These are phyloP conservation scores for Apiospora kogelbergensis DNA, from an alignment of 2,329 filamentous ascomycete species.

Conservation along the genomic window DNA sequence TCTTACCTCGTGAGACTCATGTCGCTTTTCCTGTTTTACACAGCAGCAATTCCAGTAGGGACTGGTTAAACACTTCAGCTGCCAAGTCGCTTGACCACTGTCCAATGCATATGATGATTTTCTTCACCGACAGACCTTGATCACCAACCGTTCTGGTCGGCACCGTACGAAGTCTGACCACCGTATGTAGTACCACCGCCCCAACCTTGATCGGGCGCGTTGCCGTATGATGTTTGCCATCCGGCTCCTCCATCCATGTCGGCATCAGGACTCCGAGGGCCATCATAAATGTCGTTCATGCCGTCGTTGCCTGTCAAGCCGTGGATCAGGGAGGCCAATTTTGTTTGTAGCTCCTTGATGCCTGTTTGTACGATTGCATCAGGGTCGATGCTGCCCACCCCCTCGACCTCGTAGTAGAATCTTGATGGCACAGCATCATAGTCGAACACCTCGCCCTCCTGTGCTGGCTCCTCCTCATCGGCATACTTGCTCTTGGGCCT, in stretches of 20 bases:
- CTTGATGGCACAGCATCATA: conserved; percentile 80
- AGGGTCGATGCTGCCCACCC: conserved; percentile 82
- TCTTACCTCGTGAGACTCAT: background rate
- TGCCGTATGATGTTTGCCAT: conserved; percentile 63
- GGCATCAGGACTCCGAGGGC: conserved; percentile 65
- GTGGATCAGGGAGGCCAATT: conserved; percentile 78
- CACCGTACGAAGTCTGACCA: conserved; percentile 48
- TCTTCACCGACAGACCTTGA: background rate
- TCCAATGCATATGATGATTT: background rate
- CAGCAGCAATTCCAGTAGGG: background rate
- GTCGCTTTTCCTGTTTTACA: background rate
- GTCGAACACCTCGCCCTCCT: conserved; percentile 85
- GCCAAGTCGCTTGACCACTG: background rate
- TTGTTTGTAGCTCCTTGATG: conserved; percentile 85
- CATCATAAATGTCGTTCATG: conserved; percentile 61
- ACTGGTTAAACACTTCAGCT: background rate
- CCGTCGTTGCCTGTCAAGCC: conserved; percentile 55
- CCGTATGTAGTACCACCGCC: conserved; percentile 50
- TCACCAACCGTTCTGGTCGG: conserved; percentile 36
- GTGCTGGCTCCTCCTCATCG: conserved; percentile 74
- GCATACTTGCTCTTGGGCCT: conserved; percentile 83
- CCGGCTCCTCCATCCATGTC: conserved; percentile 61
- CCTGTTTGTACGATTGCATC: conserved; percentile 87
- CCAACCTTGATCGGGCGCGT: conserved; percentile 66
- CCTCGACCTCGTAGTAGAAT: conserved; percentile 95